Conservation (phyloP, 441 rosid species). For the Syzygium syzygioides region DNA sequence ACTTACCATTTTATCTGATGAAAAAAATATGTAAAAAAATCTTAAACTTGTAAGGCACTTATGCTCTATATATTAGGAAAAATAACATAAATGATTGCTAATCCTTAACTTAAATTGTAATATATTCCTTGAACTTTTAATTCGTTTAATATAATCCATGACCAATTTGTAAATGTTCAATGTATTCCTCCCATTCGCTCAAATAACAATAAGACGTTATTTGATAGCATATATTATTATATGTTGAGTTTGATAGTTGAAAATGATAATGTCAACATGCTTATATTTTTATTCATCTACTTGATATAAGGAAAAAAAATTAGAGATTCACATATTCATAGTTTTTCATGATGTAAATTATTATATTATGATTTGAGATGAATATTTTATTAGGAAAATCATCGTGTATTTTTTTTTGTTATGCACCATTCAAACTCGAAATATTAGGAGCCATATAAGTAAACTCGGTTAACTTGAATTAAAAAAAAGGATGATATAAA, state of each 20-base stretch:
- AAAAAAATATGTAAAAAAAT: background rate
- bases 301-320: background rate
- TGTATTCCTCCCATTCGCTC: background rate
- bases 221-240: background rate
- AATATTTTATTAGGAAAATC: background rate
- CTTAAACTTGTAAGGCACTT: background rate
- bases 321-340: background rate
- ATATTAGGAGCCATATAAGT: background rate
- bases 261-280: background rate
- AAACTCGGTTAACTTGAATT: background rate
- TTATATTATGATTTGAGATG: background rate
- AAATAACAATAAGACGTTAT: rapidly evolving
- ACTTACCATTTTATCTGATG: background rate
- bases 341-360: background rate
- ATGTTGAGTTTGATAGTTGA: background rate
- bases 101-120: too few relatives aligned
- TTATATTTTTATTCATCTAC: background rate
- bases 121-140: background rate
- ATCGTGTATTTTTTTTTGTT: background rate
- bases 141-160: rapidly evolving
- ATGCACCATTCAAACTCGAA: background rate
- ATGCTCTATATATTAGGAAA: background rate
- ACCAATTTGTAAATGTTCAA: background rate
- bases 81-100: too few relatives aligned
- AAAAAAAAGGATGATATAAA: rapidly evolving